Conservation (phyloP, 2,329 filamentous ascomycete species). For the Lasiodiplodia theobromae region DNA sequence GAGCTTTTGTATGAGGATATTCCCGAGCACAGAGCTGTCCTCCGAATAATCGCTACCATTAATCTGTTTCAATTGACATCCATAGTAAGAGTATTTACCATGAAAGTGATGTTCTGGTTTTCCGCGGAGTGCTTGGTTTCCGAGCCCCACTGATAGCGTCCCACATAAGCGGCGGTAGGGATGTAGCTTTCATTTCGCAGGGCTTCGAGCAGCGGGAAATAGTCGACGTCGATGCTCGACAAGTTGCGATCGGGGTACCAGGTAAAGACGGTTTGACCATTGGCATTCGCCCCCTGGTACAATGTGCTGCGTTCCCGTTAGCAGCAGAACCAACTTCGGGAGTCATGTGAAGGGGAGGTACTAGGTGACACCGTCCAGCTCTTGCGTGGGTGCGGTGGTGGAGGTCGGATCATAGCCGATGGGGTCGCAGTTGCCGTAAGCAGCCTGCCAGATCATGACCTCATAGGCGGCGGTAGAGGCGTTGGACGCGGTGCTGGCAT, state of each 20-base stretch:
- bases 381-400: neutral
- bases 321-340: neutral
- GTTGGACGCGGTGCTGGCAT: conserved; percentile 19
- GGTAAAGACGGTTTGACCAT: conserved; percentile 28
- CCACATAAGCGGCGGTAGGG: conserved; percentile 24
- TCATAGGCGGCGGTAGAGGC: conserved; percentile 24
- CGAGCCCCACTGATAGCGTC: conserved; percentile 30
- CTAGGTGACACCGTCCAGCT: conserved; percentile 27
- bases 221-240: conserved; percentile 22
- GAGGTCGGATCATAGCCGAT: conserved; percentile 20
- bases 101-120: conserved; percentile 30
- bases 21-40: no score
- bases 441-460: conserved; percentile 31
- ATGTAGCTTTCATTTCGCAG: conserved; percentile 9
- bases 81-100: conserved; percentile 21
- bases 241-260: conserved; percentile 28
- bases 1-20: no score
- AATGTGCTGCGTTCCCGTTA: conserved; percentile 4
- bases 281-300: conserved; percentile 27
- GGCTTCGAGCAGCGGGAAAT: conserved; percentile 26
- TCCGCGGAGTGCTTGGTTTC: conserved; percentile 27
- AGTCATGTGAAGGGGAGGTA: neutral
- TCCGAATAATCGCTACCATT: no score
- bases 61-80: conserved; percentile 1
- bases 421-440: conserved; percentile 29